Conservation (phyloP, 371 early-diverging fungal species). For the Batrachochytrium dendrobatidis region DNA sequence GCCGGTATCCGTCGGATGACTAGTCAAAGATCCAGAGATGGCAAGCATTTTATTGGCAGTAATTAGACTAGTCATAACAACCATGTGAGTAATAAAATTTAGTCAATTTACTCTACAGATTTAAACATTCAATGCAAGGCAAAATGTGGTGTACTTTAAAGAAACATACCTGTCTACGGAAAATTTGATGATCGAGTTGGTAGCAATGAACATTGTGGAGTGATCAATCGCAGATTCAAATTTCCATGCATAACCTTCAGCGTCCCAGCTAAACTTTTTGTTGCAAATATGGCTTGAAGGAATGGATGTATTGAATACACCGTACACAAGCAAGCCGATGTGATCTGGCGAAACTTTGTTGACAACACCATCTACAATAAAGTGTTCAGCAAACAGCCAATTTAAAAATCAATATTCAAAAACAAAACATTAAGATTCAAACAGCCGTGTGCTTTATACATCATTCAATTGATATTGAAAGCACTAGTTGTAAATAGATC, state of each 20-base stretch:
- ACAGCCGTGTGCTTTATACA: no score
- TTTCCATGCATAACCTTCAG: conserved; percentile 19
- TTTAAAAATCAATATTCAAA: background rate
- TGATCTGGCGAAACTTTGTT: conserved; percentile 93
- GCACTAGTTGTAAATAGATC: conserved; percentile 1
- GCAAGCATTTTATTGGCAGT: conserved; percentile 69
- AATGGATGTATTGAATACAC: conserved; percentile 92
- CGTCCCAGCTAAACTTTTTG: conserved; percentile 64
- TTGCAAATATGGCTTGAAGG: conserved; percentile 71
- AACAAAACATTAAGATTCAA: background rate
- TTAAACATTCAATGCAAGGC: no score
- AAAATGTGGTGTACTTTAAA: no score
- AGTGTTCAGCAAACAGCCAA: conserved; percentile 1
- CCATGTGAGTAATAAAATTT: background rate
- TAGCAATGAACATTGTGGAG: conserved; percentile 8
- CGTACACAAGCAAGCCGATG: conserved; percentile 84
- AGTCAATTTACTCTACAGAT: background rate
- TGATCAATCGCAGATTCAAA: conserved; percentile 4
- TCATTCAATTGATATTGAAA: background rate
- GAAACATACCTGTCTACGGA: conserved; percentile 27
- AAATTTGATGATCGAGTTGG: conserved; percentile 20
- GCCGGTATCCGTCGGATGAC: conserved; percentile 22
- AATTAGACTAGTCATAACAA: conserved; percentile 59
- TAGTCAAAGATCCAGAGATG: conserved; percentile 56
- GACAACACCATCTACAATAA: conserved; percentile 71